Base-by-base conservation (phyloP, 805 yeast species). In the Ogataea corticis region DNA sequence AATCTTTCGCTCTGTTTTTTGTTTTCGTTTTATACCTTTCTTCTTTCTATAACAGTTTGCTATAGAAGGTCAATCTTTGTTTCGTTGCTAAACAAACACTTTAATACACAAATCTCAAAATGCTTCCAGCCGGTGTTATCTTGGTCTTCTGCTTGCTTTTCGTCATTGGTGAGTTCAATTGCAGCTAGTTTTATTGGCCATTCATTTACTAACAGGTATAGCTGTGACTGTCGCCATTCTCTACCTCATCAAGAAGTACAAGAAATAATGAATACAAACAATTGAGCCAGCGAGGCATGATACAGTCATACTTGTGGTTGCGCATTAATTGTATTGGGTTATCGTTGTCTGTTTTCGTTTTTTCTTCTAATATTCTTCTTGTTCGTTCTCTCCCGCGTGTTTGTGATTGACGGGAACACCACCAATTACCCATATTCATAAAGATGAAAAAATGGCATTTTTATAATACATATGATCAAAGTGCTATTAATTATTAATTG, bases 91-190 rank as follows among this genome's bases (percentile, higher is more conserved):
- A 27, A 30, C 34, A 30, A 28, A 38, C 34, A 30, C 27, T 21
- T 30, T 38, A 28, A 37, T 27, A 37, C 32, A 37, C 40, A 36
- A 40, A 41, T 35, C 29, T 31, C 36, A 64, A 61, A 65, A 79
- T 79, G 84, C 70, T 79, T 50, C 84, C 84, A 71, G 70, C 81
- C 52, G 84, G 84, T 73, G 84, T 79, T 73, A 79, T 79, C 69
- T 72, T 79, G 62, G 84, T 79, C 57, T 79, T 79, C 70, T 65
- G 68, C 54, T 73, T 79, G 63, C 54, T 79, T 51, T 77, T 77
- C 70, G 76, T 76, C 49, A 66, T 68, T 53, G 69, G 64, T 57
- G 55, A 49, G 65, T 59, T 4, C 13, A 16, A 36, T 25, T n/a
- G 15, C 16, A 28, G n/a, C 18, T 18, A 14, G 7, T 21, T 18